Conservation (phyloP, 192 early-diverging fungal species). For the Fimicolochytrium jonesii region DNA sequence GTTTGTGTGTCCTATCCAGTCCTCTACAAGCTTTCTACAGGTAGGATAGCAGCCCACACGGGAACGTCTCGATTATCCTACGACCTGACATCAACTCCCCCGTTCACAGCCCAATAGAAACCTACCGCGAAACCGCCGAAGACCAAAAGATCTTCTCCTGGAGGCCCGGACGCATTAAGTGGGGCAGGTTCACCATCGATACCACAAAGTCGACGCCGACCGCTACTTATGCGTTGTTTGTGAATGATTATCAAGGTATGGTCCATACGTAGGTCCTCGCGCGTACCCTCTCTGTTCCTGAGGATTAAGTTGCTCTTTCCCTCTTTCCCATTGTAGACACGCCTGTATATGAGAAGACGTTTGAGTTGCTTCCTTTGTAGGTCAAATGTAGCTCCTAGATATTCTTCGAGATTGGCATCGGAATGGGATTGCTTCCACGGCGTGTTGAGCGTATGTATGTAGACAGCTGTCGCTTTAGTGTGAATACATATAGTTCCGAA, state of each 20-base stretch:
- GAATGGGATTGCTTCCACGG: too few relatives aligned
- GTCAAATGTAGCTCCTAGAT: too few relatives aligned
- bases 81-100: background rate
- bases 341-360: conserved; percentile 21
- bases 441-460: too few relatives aligned
- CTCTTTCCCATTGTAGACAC: too few relatives aligned
- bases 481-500: too few relatives aligned
- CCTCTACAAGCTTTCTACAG: conserved; percentile 26
- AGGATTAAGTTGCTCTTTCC: background rate
- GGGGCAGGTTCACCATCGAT: conserved; percentile 28
- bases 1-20: too few relatives aligned
- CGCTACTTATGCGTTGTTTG: conserved; percentile 24
- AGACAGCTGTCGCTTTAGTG: too few relatives aligned
- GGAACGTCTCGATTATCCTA: background rate
- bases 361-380: too few relatives aligned
- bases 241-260: conserved; percentile 29
- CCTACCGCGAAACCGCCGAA: conserved; percentile 18
- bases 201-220: conserved; percentile 10
- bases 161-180: conserved; percentile 29
- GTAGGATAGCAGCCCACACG: background rate
- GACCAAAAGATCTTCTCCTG: conserved; percentile 28
- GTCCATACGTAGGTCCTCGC: background rate
- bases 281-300: background rate
- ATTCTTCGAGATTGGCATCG: too few relatives aligned
- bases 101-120: conserved; percentile 18